These are phyloP conservation scores for Psilocybe cubensis DNA, from an alignment of 768 basidiomycete species.

Conservation along the genomic window DNA sequence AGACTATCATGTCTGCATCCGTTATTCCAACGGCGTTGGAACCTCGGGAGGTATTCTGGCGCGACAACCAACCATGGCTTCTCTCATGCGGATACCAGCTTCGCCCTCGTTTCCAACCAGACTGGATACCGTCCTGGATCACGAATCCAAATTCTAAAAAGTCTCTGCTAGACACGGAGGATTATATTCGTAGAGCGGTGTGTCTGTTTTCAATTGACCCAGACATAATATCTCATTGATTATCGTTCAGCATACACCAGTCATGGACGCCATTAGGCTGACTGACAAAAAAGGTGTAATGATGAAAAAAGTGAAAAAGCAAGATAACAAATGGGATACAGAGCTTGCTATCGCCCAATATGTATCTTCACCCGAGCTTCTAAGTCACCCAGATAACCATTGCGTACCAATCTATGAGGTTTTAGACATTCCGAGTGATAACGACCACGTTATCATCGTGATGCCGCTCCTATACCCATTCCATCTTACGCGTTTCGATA, in stretches of 20 bases:
- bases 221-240: background rate
- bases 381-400: slow-evolving; percentile 33
- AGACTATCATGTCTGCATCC: too few species aligned
- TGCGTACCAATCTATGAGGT: slow-evolving; percentile 33
- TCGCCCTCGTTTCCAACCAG: slow-evolving; percentile 31
- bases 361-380: slow-evolving; percentile 15
- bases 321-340: slow-evolving; percentile 11
- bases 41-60: slow-evolving; percentile 9
- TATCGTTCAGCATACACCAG: slow-evolving; percentile 1
- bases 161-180: background rate
- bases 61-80: slow-evolving; percentile 31
- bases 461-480: slow-evolving; percentile 30
- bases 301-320: slow-evolving; percentile 28
- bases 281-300: slow-evolving; percentile 29
- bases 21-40: background rate
- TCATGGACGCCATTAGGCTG: slow-evolving; percentile 30
- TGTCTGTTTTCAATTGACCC: background rate
- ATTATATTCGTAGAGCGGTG: background rate
- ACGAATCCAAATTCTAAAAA: background rate
- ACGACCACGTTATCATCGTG: slow-evolving; percentile 20
- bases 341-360: slow-evolving; percentile 34
- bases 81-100: slow-evolving; percentile 32
- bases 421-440: slow-evolving; percentile 24
- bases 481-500: slow-evolving; percentile 32
- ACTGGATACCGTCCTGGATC: slow-evolving; percentile 38